phyloP scores from a whole-genome alignment of 192 early-diverging fungal species.

The Coemansia sp. region DNA sequence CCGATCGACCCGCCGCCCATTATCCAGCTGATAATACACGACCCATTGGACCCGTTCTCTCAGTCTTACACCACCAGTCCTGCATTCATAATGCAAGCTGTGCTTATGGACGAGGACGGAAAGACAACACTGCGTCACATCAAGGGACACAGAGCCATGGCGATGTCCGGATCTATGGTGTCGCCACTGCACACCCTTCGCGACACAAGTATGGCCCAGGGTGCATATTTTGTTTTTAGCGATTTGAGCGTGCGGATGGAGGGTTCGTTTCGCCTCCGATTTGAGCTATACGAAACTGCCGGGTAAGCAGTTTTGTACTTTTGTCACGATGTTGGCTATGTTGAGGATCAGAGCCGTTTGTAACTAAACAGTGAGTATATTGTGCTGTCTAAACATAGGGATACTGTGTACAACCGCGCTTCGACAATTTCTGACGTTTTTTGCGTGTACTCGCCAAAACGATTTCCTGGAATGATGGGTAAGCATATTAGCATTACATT shows the following conservation, averaged over 20 bases:
- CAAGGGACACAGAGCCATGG: constrained; percentile 73
- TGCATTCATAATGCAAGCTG: constrained; percentile 92
- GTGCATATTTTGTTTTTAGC: constrained; percentile 95
- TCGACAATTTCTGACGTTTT: constrained; percentile 77
- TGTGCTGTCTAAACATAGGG: constrained; percentile 3
- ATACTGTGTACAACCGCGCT: constrained; percentile 32
- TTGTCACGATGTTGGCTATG: too few species aligned
- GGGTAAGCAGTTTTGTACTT: constrained; percentile 47
- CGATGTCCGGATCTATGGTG: constrained; percentile 86
- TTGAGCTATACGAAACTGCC: constrained; percentile 86
- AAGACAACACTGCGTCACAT: constrained; percentile 75
- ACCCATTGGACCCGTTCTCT: constrained; percentile 30
- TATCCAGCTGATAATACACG: constrained; percentile 48
- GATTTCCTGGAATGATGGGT: constrained; percentile 91
- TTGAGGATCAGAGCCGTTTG: too few species aligned
- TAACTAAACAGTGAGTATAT: background rate
- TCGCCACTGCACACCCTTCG: constrained; percentile 87
- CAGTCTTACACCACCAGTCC: constrained; percentile 60
- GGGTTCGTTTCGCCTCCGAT: constrained; percentile 75
- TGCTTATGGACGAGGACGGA: constrained; percentile 74
- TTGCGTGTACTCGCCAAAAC: constrained; percentile 88
- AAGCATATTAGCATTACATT: too few species aligned
- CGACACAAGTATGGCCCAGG: constrained; percentile 76
- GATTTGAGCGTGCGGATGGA: constrained; percentile 92
- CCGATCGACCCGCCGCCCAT: constrained; percentile 57